phyloP scores from a whole-genome alignment of 768 basidiomycete species.

The Basidioascus undulatus region DNA sequence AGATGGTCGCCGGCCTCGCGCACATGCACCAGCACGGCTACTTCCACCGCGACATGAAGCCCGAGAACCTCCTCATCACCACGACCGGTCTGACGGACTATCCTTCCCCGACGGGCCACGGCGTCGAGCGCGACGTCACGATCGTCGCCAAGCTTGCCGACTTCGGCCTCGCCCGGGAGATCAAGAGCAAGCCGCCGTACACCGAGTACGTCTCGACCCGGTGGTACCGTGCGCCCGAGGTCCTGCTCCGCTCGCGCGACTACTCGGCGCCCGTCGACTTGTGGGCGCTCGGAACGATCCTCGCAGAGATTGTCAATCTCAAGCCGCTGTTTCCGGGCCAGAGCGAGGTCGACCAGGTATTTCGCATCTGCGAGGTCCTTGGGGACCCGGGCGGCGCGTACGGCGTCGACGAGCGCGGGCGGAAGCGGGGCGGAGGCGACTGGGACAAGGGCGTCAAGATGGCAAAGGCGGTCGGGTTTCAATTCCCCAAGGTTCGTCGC shows the following conservation, averaged over 20 bases:
- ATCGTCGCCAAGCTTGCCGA: slow-evolving; percentile 95
- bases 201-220: slow-evolving; percentile 98
- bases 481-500: slow-evolving; percentile 70
- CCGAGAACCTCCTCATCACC: slow-evolving; percentile 93
- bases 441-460: slow-evolving; percentile 72
- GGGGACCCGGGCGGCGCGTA: slow-evolving; percentile 76
- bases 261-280: slow-evolving; percentile 96
- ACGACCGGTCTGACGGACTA: slow-evolving; percentile 91
- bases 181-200: slow-evolving; percentile 66
- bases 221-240: slow-evolving; percentile 98
- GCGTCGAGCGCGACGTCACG: slow-evolving; percentile 73
- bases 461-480: slow-evolving; percentile 62
- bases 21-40: slow-evolving; percentile 84
- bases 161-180: slow-evolving; percentile 88
- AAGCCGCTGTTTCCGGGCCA: slow-evolving; percentile 86
- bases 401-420: slow-evolving; percentile 44
- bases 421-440: slow-evolving; percentile 54
- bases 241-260: slow-evolving; percentile 67
- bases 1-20: slow-evolving; percentile 68
- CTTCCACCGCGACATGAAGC: slow-evolving; percentile 99
- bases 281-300: slow-evolving; percentile 97
- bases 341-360: slow-evolving; percentile 78
- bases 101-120: slow-evolving; percentile 45
- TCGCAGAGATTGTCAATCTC: slow-evolving; percentile 87
- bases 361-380: slow-evolving; percentile 68